Evolutionary conservation across 1,139 yeast species (phyloP).

Genomic region (Candida pseudoviswanathii): DNA sequence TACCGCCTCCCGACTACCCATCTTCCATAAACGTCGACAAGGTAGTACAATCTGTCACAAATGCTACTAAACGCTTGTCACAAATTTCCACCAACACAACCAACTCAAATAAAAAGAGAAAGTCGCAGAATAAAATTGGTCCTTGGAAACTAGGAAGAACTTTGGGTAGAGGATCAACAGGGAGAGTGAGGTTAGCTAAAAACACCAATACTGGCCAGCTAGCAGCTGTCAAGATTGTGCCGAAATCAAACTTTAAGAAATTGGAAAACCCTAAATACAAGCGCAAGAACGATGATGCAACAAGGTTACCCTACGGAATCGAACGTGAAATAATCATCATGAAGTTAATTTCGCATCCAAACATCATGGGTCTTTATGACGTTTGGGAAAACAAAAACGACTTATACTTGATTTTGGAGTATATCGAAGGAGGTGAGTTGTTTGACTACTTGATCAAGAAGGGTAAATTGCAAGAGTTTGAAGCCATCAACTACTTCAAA

Average conservation of each 20-base stretch:
- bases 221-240: slow-evolving; percentile 97
- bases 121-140: slow-evolving; percentile 77
- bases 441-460: slow-evolving; percentile 88
- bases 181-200: slow-evolving; percentile 89
- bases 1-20: slow-evolving; percentile 15
- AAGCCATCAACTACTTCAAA: slow-evolving; percentile 86
- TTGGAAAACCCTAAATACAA: slow-evolving; percentile 56
- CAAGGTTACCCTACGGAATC: slow-evolving; percentile 84
- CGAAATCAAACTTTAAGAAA: slow-evolving; percentile 67
- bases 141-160: slow-evolving; percentile 98
- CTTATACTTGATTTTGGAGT: slow-evolving; percentile 85
- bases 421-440: slow-evolving; percentile 96
- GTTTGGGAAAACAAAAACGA: slow-evolving; percentile 99
- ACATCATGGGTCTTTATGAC: slow-evolving; percentile 93
- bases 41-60: slow-evolving; percentile 57
- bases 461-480: slow-evolving; percentile 85
- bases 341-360: slow-evolving; percentile 89
- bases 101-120: slow-evolving; percentile 49
- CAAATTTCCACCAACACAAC: slow-evolving; percentile 62
- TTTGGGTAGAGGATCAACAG: slow-evolving; percentile 92
- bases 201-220: slow-evolving; percentile 81
- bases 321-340: slow-evolving; percentile 94
- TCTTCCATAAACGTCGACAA: slow-evolving; percentile 43
- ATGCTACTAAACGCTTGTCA: slow-evolving; percentile 64
- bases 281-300: slow-evolving; percentile 43